Evolutionary conservation across 2,329 filamentous ascomycete genomes (phyloP), one percentile per base, ranked within the genome.

Genomic region (Aspergillus fischeri): DNA sequence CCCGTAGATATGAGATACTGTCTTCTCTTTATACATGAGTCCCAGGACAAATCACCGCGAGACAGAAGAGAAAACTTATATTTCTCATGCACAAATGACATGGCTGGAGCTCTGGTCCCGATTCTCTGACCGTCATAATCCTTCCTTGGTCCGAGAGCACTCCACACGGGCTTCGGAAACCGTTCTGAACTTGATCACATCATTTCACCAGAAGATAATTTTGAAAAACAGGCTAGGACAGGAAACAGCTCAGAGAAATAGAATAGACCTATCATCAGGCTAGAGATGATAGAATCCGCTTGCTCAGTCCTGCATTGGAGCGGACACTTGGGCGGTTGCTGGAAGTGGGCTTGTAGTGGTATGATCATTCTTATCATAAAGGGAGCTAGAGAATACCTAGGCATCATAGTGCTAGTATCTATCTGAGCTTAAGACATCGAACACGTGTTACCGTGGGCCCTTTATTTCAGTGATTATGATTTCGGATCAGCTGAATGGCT

Each of bases 361-460:
- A 49, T 58, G 56, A 58, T 55, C 53, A 10, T 25, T 51, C 21
- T 20, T 45, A 10, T 20, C 41, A 42, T 8, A 8, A 21, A 8
- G 5, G 41, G 7, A 44, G 10, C 17, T 25, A 47, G 44, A 2
- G 10, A 47, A 20, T 24, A 14, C 2, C 21, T 24, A 11, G 11
- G 6, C 11, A 10, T 49, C 47, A 55, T 35, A 27, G 27, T 53
- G 9, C 3, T 14, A 24, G 24, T 24, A 49, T 56, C 24, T 32
- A 35, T 56, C 41, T 27, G 29, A 49, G 17, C 32, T 44, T 24
- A 32, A 21, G 55, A 21, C 45, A 41, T 57, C 51, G 52, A 50
- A 57, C 57, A 59, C 54, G 57, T 57, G 57, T 51, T 57, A n/a
- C 48, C 20, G 55, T 59, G 57, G 57, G 54, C 20, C 54, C 0